Base-by-base conservation (phyloP, 208 protist genomes). In the Borovskyia barvae region DNA sequence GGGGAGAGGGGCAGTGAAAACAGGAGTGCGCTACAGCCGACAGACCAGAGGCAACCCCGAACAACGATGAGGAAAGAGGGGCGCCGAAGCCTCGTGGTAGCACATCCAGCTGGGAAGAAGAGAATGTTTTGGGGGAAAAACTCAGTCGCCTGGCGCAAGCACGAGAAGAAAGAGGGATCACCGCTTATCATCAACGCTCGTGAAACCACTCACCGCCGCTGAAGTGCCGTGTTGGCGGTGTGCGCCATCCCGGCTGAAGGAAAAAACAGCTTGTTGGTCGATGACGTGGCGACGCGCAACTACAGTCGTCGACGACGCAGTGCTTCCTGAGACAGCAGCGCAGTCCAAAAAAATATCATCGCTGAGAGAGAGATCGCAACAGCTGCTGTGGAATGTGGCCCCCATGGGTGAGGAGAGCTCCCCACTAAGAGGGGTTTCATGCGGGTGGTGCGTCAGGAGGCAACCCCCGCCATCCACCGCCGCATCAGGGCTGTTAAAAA, bases 221-320 rank as follows among this genome's bases (percentile, higher is more conserved):
- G n/a, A n/a, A n/a, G n/a, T n/a, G n/a, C n/a, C 33, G 9, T 48
- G 48, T 29, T 68, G 53, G 7, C 69, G 61, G 19, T 52, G 55
- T 12, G 69, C 69, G 8, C 69, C 69, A 15, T 71, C 56, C 19
- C 69, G 64, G 17, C 49, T 57, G 29, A 76, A 71, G 5, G 12
- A 25, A 6, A 58, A 30, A 19, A 45, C 43, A 2, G 64, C 64
- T 17, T 63, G 37, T 15, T 35, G 28, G 33, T 71, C 64, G n/a
- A 71, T 71, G 8, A 71, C 53, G 25, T 37, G 50, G 42, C 48
- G 8, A 35, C 55, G 54, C 8, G 37, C 24, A 24, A 9, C n/a
- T 12, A 35, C 48, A 49, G 47, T 61, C 22, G 2, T 35, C 4
- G 40, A 47, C 1, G 42, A 58, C 15, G 54, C 24, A 11, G 39